A percentile compares a stretch with the other conserved stretches of the same genome.
phyloP scores from a whole-genome alignment of 352 stramenopile species.

The Pythium dissotocum region DNA sequence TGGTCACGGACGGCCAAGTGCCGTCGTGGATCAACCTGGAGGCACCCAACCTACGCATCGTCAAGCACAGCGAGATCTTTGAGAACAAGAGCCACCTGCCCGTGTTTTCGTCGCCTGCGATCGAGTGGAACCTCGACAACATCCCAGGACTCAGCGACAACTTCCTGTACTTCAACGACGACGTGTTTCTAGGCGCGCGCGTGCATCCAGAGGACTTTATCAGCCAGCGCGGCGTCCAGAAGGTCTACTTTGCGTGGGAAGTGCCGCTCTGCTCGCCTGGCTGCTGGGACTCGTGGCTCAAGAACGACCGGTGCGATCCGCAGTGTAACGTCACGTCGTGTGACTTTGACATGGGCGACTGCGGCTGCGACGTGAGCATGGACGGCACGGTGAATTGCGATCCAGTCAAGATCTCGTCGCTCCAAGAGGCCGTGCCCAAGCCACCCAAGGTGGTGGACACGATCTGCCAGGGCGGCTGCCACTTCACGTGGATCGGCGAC shows the following conservation, averaged over 20 bases:
- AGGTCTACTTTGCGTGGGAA: slow-evolving; percentile 93
- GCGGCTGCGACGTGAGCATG: slow-evolving; percentile 71
- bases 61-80: slow-evolving; percentile 93
- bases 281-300: slow-evolving; percentile 76
- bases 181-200: slow-evolving; percentile 91
- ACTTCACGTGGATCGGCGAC: slow-evolving; percentile 84
- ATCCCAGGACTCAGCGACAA: slow-evolving; percentile 90
- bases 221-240: slow-evolving; percentile 81
- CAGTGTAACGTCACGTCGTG: slow-evolving; percentile 89
- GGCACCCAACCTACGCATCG: slow-evolving; percentile 73
- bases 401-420: slow-evolving; percentile 54
- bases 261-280: slow-evolving; percentile 84
- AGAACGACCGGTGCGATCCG: slow-evolving; percentile 87
- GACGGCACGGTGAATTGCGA: slow-evolving; percentile 59
- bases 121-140: slow-evolving; percentile 93
- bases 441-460: slow-evolving; percentile 47
- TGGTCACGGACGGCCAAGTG: slow-evolving; percentile 95
- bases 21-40: slow-evolving; percentile 92
- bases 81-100: slow-evolving; percentile 86
- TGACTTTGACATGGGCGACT: slow-evolving; percentile 94
- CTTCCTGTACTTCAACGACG: slow-evolving; percentile 97
- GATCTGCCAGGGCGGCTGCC: slow-evolving; percentile 72
- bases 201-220: slow-evolving; percentile 93
- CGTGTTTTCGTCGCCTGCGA: slow-evolving; percentile 93
- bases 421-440: slow-evolving; percentile 54